Evolutionary conservation across 371 early-diverging fungal species (phyloP), one percentile per base, ranked within the genome.

Genomic region (Syncephalastrum racemosum): DNA sequence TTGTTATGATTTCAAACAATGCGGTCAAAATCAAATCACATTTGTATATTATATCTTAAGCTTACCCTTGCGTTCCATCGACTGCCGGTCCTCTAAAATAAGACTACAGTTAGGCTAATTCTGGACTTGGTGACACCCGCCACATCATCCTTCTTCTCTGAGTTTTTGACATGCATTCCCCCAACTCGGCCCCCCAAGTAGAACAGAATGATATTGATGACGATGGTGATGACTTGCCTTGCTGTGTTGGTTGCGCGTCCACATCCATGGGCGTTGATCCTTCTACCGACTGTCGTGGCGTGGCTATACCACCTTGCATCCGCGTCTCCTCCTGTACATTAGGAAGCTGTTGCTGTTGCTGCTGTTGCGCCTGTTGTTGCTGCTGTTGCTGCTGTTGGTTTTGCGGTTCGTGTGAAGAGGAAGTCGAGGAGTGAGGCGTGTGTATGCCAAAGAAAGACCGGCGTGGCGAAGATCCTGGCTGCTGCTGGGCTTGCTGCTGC

Each of bases 231-330:
- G 31, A 50, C 54, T 50, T 54, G 23, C 50, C 36, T 19, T 41
- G 24, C 14, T 36, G 41, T 19, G 22, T 15, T 13, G 46, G 36
- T 8, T 31, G 36, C 36, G 36, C 15, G 22, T 61, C 56, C 14
- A 55, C 56, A 51, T 42, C 51, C 52, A 49, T 60, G 19, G 16
- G 45, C 10, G 4, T 39, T 15, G 56, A 36, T 47, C 24, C 36
- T 39, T 58, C 58, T 16, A 58, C 58, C 13, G 58, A 58, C 12
- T 50, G 50, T 24, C 58, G 50, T 44, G 58, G 58, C 44, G 58
- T 58, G 19, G 23, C 58, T 31, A 58, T 58, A 58, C 18, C 50
- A 10, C 19, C 45, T 19, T 16, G 45, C 45, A 45, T 45, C n/a
- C 7, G 16, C 0, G 45, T 45, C 16, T 19, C 31, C 36, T 46